Conservation (phyloP, 2,329 filamentous ascomycete genomes). For the Colletotrichum sp. region DNA sequence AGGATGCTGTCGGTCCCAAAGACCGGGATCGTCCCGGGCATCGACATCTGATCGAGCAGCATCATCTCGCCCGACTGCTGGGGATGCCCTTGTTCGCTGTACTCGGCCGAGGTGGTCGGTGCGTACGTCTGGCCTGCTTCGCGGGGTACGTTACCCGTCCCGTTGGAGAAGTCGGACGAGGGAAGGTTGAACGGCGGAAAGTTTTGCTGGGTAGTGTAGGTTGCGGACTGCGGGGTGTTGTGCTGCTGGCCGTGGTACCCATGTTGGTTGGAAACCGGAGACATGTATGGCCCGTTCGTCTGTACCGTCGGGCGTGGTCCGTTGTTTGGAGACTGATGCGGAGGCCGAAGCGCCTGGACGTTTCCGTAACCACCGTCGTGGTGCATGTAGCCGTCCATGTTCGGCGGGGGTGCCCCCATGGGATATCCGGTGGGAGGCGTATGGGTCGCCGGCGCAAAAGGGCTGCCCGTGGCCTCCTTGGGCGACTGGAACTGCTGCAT, state of each 20-base stretch:
- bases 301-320: conserved; percentile 52
- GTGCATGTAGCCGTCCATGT: conserved; percentile 47
- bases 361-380: conserved; percentile 41
- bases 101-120: conserved; percentile 45
- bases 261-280: conserved; percentile 55
- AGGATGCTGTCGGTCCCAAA: conserved; percentile 81
- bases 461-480: conserved; percentile 46
- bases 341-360: conserved; percentile 30
- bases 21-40: conserved; percentile 76
- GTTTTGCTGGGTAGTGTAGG: conserved; percentile 64
- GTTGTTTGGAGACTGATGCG: conserved; percentile 45
- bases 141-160: conserved; percentile 30
- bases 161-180: conserved; percentile 57
- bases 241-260: conserved; percentile 51
- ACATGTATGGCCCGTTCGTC: conserved; percentile 53
- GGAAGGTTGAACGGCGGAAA: conserved; percentile 68
- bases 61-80: conserved; percentile 59
- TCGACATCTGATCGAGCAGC: conserved; percentile 65
- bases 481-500: conserved; percentile 51
- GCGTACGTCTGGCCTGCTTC: conserved; percentile 42
- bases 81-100: conserved; percentile 45
- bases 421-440: conserved; percentile 40
- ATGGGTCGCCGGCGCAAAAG: conserved; percentile 51
- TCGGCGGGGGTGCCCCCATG: conserved; percentile 30
- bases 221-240: conserved; percentile 48